Evolutionary conservation across 192 early-diverging fungal species (phyloP).

Genomic region (Powellomyces hirtus): DNA sequence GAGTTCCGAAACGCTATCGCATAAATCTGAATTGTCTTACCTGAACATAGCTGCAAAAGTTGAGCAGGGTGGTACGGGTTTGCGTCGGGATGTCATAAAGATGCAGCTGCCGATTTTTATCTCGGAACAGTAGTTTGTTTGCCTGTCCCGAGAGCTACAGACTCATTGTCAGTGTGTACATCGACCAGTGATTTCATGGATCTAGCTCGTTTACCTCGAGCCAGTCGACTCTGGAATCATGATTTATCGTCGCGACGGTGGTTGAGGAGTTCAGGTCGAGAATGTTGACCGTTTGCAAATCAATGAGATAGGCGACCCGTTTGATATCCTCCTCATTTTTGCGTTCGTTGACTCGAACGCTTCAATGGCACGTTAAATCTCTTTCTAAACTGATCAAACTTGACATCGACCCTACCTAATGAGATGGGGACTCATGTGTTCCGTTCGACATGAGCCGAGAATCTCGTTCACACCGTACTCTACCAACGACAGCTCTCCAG

Average conservation of each 20-base stretch:
- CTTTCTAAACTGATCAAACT: too few species aligned
- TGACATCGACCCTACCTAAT: constrained; percentile 53
- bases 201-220: constrained; percentile 48
- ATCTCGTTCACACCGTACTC: constrained; percentile 70
- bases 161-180: neutral
- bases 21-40: too few species aligned
- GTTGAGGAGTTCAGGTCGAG: constrained; percentile 50
- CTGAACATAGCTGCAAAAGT: constrained; percentile 64
- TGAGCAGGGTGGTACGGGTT: constrained; percentile 49
- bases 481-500: constrained; percentile 60
- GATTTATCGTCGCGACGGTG: constrained; percentile 46
- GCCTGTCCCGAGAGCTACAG: constrained; percentile 59
- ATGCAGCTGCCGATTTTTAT: constrained; percentile 59
- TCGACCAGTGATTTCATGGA: neutral
- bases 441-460: constrained; percentile 59
- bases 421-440: constrained; percentile 65
- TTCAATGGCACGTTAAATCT: constrained; percentile 13
- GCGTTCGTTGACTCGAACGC: constrained; percentile 62
- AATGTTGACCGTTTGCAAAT: constrained; percentile 60
- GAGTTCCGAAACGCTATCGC: too few species aligned
- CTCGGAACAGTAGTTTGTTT: constrained; percentile 61
- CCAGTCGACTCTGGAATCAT: constrained; percentile 63
- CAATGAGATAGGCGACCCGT: constrained; percentile 59
- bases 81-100: constrained; percentile 53
- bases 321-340: constrained; percentile 55